Conservation (phyloP, 495 filamentous ascomycete species). For the Penicillium roqueforti region DNA sequence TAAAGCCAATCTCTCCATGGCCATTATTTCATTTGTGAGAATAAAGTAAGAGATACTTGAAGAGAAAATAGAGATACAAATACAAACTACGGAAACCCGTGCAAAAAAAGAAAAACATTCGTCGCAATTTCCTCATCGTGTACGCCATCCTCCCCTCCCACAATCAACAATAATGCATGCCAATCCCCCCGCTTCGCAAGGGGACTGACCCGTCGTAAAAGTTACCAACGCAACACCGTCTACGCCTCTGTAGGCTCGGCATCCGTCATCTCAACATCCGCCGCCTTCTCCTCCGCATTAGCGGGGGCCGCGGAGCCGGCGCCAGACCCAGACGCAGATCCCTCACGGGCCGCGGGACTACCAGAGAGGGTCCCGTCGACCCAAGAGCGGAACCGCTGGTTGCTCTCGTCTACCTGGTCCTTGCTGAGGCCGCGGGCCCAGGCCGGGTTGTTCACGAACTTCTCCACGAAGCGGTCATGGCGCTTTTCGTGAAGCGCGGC, state of each 20-base stretch:
- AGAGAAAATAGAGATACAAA: slow-evolving; percentile 8
- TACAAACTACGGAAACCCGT: slow-evolving; percentile 3
- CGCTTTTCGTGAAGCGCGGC: slow-evolving; percentile 52
- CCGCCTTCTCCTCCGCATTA: slow-evolving; percentile 7
- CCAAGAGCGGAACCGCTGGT: slow-evolving; percentile 55
- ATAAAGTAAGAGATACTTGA: slow-evolving; percentile 12
- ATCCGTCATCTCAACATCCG: slow-evolving; percentile 40
- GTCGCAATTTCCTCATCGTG: slow-evolving; percentile 25
- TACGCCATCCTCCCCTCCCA: slow-evolving; percentile 17
- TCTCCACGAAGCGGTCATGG: slow-evolving; percentile 62
- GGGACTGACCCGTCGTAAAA: not conserved
- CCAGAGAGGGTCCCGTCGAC: slow-evolving; percentile 33
- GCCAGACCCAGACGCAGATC: slow-evolving; percentile 11
- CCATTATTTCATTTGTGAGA: slow-evolving; percentile 5
- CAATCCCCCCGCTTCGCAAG: not conserved
- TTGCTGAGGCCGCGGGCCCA: slow-evolving; percentile 72
- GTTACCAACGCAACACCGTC: not conserved
- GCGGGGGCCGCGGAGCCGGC: not conserved
- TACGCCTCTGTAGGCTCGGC: slow-evolving; percentile 21
- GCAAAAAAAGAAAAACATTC: slow-evolving; percentile 7
- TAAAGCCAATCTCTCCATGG: not conserved
- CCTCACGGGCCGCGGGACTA: slow-evolving; percentile 14
- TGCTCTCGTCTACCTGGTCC: slow-evolving; percentile 66
- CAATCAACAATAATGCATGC: slow-evolving; percentile 17
- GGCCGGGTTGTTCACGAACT: slow-evolving; percentile 66